Percentiles rank a stretch among this genome's conserved stretches.
Evolutionary conservation across 2,329 filamentous ascomycete genomes (phyloP).

Genomic region (Dothideomycetes sp.): DNA sequence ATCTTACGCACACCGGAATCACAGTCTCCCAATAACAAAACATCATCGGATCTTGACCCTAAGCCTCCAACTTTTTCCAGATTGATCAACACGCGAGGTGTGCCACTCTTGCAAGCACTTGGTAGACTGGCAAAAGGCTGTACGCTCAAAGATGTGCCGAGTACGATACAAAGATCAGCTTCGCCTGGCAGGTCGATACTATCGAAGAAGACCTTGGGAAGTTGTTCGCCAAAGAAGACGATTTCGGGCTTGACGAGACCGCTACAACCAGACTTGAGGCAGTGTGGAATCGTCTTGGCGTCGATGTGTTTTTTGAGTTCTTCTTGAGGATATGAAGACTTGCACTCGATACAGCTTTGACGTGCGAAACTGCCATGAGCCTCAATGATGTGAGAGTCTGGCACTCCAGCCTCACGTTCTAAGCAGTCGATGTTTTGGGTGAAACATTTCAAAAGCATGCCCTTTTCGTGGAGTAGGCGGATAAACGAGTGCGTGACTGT

Average conservation of each 20-base stretch:
- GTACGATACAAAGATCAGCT: slow-evolving; percentile 72
- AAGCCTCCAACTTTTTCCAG: slow-evolving; percentile 71
- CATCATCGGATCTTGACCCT: slow-evolving; percentile 72
- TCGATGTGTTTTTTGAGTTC: slow-evolving; percentile 63
- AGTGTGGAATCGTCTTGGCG: slow-evolving; percentile 61
- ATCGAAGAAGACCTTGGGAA: slow-evolving; percentile 57
- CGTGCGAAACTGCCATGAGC: slow-evolving; percentile 91
- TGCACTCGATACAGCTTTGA: slow-evolving; percentile 87
- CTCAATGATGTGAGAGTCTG: slow-evolving; percentile 72
- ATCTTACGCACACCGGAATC: slow-evolving; percentile 72
- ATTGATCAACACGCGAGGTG: slow-evolving; percentile 80
- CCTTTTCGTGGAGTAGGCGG: slow-evolving; percentile 68
- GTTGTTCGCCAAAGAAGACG: slow-evolving; percentile 78
- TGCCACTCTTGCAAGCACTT: slow-evolving; percentile 47
- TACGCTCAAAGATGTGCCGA: slow-evolving; percentile 82
- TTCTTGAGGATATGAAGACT: slow-evolving; percentile 58
- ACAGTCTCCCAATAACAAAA: slow-evolving; percentile 72
- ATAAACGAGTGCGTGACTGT: slow-evolving; percentile 90
- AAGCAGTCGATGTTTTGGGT: slow-evolving; percentile 98
- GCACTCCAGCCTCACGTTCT: slow-evolving; percentile 78
- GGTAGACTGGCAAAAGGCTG: slow-evolving; percentile 84
- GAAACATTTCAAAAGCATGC: slow-evolving; percentile 73
- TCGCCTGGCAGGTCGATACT: slow-evolving; percentile 46
- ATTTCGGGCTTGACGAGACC: slow-evolving; percentile 90
- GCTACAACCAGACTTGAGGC: slow-evolving; percentile 51